These are phyloP conservation scores for Penicillium arizonense DNA, from an alignment of 495 filamentous ascomycete species.

Conservation along the genomic window DNA sequence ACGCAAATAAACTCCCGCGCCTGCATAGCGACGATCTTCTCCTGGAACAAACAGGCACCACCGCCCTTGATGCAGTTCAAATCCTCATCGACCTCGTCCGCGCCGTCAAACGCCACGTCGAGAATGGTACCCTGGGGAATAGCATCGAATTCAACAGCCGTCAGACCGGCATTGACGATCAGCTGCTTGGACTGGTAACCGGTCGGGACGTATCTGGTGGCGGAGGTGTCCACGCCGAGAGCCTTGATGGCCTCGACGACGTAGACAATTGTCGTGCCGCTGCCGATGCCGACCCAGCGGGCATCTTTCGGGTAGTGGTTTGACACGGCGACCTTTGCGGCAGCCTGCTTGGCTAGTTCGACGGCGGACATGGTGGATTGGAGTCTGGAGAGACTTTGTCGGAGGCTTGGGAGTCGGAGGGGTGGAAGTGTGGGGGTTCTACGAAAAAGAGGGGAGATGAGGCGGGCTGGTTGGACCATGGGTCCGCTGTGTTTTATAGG, in stretches of 20 bases:
- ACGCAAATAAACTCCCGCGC: conserved; percentile 91
- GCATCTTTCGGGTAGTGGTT: conserved; percentile 76
- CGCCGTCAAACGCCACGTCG: conserved; percentile 91
- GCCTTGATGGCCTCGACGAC: conserved; percentile 91
- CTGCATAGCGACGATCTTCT: conserved; percentile 88
- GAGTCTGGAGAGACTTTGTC: conserved; percentile 9
- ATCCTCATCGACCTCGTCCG: conserved; percentile 93
- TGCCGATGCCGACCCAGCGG: conserved; percentile 86
- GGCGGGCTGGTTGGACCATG: conserved; percentile 13
- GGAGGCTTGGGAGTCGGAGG: not conserved
- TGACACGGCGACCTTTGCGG: conserved; percentile 77
- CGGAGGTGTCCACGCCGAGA: conserved; percentile 55
- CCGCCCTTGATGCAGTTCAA: conserved; percentile 98
- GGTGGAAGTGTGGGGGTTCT: conserved; percentile 6
- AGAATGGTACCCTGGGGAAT: conserved; percentile 60
- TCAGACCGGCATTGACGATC: conserved; percentile 73
- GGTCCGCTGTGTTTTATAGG: not conserved
- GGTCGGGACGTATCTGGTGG: conserved; percentile 83
- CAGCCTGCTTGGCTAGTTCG: conserved; percentile 80
- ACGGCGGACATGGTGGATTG: conserved; percentile 38
- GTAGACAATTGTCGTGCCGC: conserved; percentile 89
- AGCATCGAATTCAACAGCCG: conserved; percentile 71
- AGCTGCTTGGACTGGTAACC: conserved; percentile 85
- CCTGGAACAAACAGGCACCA: conserved; percentile 94
- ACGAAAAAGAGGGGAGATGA: conserved; percentile 11